Evolutionary conservation across 139 green algal genomes (phyloP).

Genomic region (Chlamydomonas schloesseri): DNA sequence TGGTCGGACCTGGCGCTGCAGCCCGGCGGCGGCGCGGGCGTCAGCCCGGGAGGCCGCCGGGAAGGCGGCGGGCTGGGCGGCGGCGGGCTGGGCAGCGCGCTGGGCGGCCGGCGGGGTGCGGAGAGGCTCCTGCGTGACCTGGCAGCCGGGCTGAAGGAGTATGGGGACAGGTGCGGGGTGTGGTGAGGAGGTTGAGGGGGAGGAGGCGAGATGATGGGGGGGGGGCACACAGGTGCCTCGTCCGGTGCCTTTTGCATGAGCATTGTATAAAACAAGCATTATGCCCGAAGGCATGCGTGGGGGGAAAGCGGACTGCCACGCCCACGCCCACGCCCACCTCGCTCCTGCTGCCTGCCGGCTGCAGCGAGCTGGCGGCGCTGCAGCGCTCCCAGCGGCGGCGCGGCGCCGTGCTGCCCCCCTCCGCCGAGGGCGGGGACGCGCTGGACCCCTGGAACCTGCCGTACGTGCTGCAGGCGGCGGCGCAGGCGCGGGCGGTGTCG

Average conservation of each 20-base stretch:
- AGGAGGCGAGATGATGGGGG: no score
- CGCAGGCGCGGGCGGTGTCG: neutral
- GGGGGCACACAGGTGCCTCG: no score
- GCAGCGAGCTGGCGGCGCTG: slow-evolving; percentile 8
- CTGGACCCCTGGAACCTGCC: slow-evolving; percentile 40
- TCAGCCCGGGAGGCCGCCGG: neutral
- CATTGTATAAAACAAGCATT: no score
- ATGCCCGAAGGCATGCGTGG: no score
- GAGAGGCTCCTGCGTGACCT: slow-evolving; percentile 18
- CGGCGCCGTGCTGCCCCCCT: no score
- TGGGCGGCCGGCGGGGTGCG: neutral
- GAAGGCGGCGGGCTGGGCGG: neutral
- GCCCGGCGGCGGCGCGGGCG: neutral
- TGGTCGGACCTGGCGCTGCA: slow-evolving; percentile 23
- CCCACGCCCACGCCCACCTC: neutral
- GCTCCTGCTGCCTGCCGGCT: neutral
- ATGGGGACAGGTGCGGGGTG: slow-evolving; percentile 5
- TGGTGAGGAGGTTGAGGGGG: no score
- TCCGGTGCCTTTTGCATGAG: no score
- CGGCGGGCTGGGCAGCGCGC: slow-evolving; percentile 6
- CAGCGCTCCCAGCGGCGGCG: neutral
- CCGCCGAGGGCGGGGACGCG: no score
- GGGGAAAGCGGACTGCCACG: no score
- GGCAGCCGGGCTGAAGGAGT: slow-evolving; percentile 5
- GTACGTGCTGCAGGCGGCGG: slow-evolving; percentile 2